Evolutionary conservation across 352 stramenopile genomes (phyloP).

Genomic region (Aphanomyces euteiches): DNA sequence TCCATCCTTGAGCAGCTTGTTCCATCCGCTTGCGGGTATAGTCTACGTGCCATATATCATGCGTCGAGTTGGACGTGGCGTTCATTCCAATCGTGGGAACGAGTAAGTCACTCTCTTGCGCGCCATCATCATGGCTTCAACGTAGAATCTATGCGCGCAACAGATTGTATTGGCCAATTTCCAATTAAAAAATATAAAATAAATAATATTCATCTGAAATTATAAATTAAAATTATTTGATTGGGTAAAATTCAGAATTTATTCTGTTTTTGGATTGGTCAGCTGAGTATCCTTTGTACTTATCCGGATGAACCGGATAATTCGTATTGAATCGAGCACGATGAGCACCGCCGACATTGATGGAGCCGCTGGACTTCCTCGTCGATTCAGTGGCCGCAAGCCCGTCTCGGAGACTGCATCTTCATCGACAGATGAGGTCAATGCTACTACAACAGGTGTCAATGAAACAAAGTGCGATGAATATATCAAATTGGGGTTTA

Average conservation of each 20-base stretch:
- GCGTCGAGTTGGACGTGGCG: constrained; percentile 12
- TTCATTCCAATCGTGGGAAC: neutral
- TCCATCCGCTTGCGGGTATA: constrained; percentile 27
- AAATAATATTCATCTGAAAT: neutral
- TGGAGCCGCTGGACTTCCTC: neutral
- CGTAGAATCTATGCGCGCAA: neutral
- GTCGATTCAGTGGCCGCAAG: constrained; percentile 26
- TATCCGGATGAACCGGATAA: constrained; percentile 24
- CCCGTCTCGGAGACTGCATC: neutral
- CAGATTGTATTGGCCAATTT: constrained; percentile 1
- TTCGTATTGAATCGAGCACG: neutral
- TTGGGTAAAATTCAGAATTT: neutral
- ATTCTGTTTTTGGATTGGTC: neutral
- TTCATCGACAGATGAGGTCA: neutral
- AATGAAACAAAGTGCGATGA: constrained; percentile 20
- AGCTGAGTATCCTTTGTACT: neutral
- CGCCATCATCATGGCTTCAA: neutral
- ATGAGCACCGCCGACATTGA: neutral
- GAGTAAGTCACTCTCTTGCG: neutral
- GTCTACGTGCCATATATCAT: constrained; percentile 30
- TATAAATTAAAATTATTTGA: neutral
- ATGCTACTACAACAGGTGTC: neutral
- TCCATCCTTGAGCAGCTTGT: constrained; percentile 27
- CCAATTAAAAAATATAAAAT: neutral
- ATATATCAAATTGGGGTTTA: neutral